phyloP scores from a whole-genome alignment of 2,329 filamentous ascomycete species.

The Scorias spongiosa region DNA sequence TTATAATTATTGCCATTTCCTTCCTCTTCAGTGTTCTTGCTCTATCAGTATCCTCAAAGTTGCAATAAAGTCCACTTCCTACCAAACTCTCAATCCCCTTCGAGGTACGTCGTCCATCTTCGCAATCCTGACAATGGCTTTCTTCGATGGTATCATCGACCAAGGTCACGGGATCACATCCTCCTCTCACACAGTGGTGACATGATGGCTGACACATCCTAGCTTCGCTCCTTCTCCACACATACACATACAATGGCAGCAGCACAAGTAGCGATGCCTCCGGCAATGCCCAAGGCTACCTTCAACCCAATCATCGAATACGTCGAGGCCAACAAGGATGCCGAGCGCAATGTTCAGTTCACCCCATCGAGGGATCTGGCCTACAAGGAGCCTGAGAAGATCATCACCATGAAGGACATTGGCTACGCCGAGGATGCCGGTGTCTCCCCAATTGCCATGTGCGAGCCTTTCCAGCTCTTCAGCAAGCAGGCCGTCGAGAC shows the following conservation, averaged over 20 bases:
- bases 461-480: slow-evolving; percentile 51
- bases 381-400: slow-evolving; percentile 35
- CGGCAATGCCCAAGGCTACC: slow-evolving; percentile 16
- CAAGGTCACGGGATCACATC: too few species aligned
- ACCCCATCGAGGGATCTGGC: slow-evolving; percentile 40
- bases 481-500: slow-evolving; percentile 43
- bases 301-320: slow-evolving; percentile 22
- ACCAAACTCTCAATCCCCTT: not conserved
- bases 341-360: slow-evolving; percentile 25
- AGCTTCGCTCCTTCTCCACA: too few species aligned
- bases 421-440: slow-evolving; percentile 37
- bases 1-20: too few species aligned
- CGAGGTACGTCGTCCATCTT: not conserved
- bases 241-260: slow-evolving; percentile 8
- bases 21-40: too few species aligned
- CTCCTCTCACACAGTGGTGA: too few species aligned
- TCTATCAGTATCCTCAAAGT: too few species aligned
- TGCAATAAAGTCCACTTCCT: too few species aligned
- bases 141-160: not conserved
- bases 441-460: slow-evolving; percentile 48
- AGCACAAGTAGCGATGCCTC: slow-evolving; percentile 18
- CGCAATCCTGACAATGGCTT: not conserved
- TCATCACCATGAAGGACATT: slow-evolving; percentile 47
- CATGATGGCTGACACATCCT: too few species aligned
- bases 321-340: slow-evolving; percentile 7